Percentiles rank a stretch among this genome's conserved stretches.
Evolutionary conservation across 2,329 filamentous ascomycete species (phyloP).

Genomic region (Talaromyces verruculosus): DNA sequence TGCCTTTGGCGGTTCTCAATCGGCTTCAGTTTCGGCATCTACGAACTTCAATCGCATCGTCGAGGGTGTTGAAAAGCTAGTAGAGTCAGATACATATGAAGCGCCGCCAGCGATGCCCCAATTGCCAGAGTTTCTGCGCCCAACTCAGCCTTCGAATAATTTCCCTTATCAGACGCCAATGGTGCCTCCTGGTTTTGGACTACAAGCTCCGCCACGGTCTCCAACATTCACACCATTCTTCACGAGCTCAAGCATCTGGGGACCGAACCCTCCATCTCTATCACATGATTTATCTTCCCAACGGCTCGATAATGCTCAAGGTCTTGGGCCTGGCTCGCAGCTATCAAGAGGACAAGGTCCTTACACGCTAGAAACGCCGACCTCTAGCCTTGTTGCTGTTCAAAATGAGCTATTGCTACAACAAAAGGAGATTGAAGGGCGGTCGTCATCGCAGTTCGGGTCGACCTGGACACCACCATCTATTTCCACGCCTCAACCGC

Average conservation of each 20-base stretch:
- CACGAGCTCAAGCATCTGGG: slow-evolving; percentile 47
- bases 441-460: slow-evolving; percentile 9
- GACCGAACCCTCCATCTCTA: slow-evolving; percentile 44
- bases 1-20: slow-evolving; percentile 45
- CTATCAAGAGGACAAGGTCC: slow-evolving; percentile 17
- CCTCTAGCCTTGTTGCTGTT: slow-evolving; percentile 29
- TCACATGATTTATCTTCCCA: slow-evolving; percentile 34
- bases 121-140: slow-evolving; percentile 30
- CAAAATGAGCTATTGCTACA: slow-evolving; percentile 31
- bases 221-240: slow-evolving; percentile 36
- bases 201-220: slow-evolving; percentile 27
- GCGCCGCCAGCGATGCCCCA: slow-evolving; percentile 29
- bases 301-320: slow-evolving; percentile 29
- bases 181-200: slow-evolving; percentile 36
- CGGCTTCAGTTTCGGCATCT: slow-evolving; percentile 48
- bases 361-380: slow-evolving; percentile 18
- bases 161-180: slow-evolving; percentile 31
- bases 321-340: neutral
- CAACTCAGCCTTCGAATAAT: neutral
- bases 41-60: slow-evolving; percentile 43
- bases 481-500: slow-evolving; percentile 7
- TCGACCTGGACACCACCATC: slow-evolving; percentile 11
- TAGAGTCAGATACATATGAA: slow-evolving; percentile 44
- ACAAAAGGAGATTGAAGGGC: slow-evolving; percentile 21
- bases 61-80: slow-evolving; percentile 41